Conservation (phyloP, 345 rosid genomes). For the Eucalyptus sp. region DNA sequence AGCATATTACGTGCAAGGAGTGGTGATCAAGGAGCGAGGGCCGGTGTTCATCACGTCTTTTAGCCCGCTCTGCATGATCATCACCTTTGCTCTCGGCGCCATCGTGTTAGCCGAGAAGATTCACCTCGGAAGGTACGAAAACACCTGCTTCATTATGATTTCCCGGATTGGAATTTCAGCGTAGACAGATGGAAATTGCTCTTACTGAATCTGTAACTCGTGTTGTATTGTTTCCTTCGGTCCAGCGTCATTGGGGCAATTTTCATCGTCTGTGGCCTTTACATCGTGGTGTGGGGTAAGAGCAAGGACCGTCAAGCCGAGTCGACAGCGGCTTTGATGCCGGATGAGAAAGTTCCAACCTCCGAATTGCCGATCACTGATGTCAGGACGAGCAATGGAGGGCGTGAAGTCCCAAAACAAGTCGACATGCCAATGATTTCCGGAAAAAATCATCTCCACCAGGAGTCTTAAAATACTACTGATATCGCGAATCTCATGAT, state of each 20-base stretch:
- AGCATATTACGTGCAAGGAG: conserved; percentile 75
- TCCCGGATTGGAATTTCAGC: not conserved
- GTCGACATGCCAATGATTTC: not conserved
- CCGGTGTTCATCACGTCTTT: conserved; percentile 82
- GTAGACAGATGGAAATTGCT: not conserved
- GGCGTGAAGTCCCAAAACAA: not conserved
- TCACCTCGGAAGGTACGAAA: conserved; percentile 77
- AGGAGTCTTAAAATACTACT: not conserved
- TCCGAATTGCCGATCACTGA: conserved; percentile 34
- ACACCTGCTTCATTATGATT: not conserved
- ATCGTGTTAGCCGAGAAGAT: conserved; percentile 54
- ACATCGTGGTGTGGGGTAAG: conserved; percentile 90
- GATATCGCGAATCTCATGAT: not conserved
- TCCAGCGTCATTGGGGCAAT: conserved; percentile 72
- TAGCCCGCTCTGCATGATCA: conserved; percentile 82
- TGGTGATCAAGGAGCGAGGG: conserved; percentile 54
- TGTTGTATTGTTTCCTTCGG: not conserved
- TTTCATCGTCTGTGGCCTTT: conserved; percentile 64
- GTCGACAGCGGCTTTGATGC: not conserved
- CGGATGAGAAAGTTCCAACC: conserved; percentile 6
- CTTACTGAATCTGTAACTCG: not conserved
- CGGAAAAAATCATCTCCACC: not conserved
- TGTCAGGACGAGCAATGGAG: not conserved
- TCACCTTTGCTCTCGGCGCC: conserved; percentile 61
- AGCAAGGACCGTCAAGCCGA: conserved; percentile 33